Base-by-base conservation (phyloP, 108 stramenopile species). In the Thalassiosira profunda region DNA sequence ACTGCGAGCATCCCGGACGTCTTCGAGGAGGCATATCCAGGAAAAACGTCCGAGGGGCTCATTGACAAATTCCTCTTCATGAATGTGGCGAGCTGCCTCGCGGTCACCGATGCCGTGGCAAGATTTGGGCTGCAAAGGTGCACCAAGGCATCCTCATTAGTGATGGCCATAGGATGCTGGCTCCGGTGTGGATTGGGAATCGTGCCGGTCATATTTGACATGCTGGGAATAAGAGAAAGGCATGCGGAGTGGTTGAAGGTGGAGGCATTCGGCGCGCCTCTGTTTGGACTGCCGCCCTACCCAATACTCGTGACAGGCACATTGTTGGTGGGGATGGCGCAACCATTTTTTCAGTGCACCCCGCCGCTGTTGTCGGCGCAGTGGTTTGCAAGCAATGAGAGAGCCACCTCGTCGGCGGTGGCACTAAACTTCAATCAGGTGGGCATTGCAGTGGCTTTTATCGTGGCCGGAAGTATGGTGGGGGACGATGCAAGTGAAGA, bases 331-430 rank as follows among this genome's bases (percentile, higher is more conserved):
- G 89, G 86, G 11, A 69, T 80, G 17, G 81, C 86, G 6, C 89
- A 90, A 56, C 89, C 89, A 5, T 90, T 90, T 62, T 90, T 90
- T 66, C 89, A 90, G 51, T 90, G 89, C 58, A 87, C 86, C 5
- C 89, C 89, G 21, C 89, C 89, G 14, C 26, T 90, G 23, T 63
- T 90, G 5, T 58, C 54, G 28, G 89, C 89, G 6, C 72, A 55
- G 54, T 90, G 89, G 89, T 90, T 90, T 58, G 84, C 84, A 24
- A 41, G 59, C 20, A 58, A 77, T 15, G 89, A 90, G 71, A 68
- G 89, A 38, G 86, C 89, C 15, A 85, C 84, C 1, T 60, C 66
- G 14, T 87, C 89, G 9, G 89, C 89, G 15, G 70, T 87, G 6
- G 89, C 89, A 15, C 54, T 90, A 4, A 90, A 90, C 48, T 85